Base-by-base conservation (phyloP, 768 basidiomycete genomes). In the Nevesoporus exiguus region DNA sequence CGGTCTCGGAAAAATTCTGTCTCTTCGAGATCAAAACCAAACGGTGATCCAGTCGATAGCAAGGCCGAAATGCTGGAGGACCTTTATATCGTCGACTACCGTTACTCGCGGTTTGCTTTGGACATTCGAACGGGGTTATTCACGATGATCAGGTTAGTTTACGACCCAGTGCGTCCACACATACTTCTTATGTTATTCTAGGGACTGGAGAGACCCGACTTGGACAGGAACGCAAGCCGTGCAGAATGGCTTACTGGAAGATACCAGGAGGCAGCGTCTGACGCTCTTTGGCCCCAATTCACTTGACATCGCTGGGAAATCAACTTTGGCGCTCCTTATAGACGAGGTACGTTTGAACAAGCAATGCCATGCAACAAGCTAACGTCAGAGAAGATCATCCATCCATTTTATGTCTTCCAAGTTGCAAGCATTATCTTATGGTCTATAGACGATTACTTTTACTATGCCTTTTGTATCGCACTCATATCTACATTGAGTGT, bases 401-500 rank as follows among this genome's bases (percentile, higher is more conserved):
- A 98, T 66, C 97, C 97, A 0, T 98, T 98, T 72, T 98, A 98
- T 67, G 88, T 99, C 51, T 99, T 99, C 66, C 97, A 99, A 78
- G 86, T 98, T 60, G 93, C 93, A 47, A 97, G 93, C 60, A 89
- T 98, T 61, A 75, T 90, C 36, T 74, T 99, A 7, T 99, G 97
- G 97, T 88, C 90, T 2, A 63, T 98, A 49, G 97, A 99, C 60
- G 82, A 98, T 67, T 99, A 98, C 66, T 93, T 88, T 61, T 98
- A 98, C 65, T 98, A 98, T 69, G 96, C 95, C 11, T 96, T 95
- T 61, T 97, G 94, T 62, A 99, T 98, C 61, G 92, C 85, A 27
- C 74, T 97, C 39, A 98, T 99, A 63, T 94, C 91, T 31, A 73
- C 86, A 30, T 76, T 88, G 54, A 96, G 91, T 64, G 88, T 98